These are phyloP conservation scores for Russula vinacea DNA, from an alignment of 768 basidiomycete genomes.

Conservation along the genomic window DNA sequence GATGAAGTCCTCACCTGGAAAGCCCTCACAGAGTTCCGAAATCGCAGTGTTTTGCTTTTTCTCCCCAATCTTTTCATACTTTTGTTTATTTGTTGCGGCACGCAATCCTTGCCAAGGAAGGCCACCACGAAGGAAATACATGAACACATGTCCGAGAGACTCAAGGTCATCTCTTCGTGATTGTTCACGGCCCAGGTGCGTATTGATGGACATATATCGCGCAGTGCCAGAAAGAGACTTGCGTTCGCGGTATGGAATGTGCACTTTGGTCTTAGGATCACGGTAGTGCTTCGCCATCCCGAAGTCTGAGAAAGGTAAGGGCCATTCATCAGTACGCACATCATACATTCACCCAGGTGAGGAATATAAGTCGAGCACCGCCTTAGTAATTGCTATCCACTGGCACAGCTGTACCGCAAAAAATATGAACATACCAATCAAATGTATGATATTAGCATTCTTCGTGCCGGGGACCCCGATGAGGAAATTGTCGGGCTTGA, in stretches of 20 bases:
- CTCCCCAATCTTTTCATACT: constrained; percentile 99
- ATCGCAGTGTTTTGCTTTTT: constrained; percentile 96
- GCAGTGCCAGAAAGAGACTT: constrained; percentile 96
- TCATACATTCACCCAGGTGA: background rate
- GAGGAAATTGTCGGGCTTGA: constrained; percentile 99
- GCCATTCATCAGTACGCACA: constrained; percentile 23
- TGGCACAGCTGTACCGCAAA: background rate
- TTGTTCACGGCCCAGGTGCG: constrained; percentile 92
- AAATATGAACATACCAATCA: constrained; percentile 64
- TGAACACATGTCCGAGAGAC: constrained; percentile 97
- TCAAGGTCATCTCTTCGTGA: constrained; percentile 95
- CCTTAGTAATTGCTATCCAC: background rate
- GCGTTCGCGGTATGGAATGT: constrained; percentile 98
- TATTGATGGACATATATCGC: constrained; percentile 99
- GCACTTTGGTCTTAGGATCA: constrained; percentile 94
- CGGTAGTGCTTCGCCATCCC: constrained; percentile 99
- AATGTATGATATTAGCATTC: constrained; percentile 81
- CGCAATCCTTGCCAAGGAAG: constrained; percentile 98
- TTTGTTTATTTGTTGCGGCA: constrained; percentile 98
- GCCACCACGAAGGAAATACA: constrained; percentile 97
- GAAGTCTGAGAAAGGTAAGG: constrained; percentile 60
- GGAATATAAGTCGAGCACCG: background rate
- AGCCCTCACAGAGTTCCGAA: constrained; percentile 91
- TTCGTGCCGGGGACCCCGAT: constrained; percentile 92
- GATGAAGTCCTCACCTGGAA: constrained; percentile 66